A percentile compares a stretch with the other conserved stretches of the same genome.
Evolutionary conservation across 768 basidiomycete species (phyloP).

Genomic region (Lyophyllum atratum): DNA sequence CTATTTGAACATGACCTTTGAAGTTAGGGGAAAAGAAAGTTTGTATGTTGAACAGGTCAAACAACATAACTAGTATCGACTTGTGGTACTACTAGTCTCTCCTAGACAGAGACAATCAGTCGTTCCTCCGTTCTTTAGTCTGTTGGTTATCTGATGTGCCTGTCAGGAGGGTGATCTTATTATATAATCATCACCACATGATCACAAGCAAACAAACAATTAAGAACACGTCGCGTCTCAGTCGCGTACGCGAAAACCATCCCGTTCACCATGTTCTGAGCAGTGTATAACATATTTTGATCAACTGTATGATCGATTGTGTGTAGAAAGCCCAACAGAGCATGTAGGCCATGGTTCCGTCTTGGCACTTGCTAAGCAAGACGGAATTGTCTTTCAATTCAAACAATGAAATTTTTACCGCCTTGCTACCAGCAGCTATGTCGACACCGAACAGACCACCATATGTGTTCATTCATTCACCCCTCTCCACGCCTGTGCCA

Average conservation of each 20-base stretch:
- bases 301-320: not conserved
- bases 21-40: too few relatives aligned
- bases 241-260: not conserved
- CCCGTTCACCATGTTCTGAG: not conserved
- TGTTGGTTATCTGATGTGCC: not conserved
- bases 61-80: too few relatives aligned
- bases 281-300: not conserved
- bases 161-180: slow-evolving; percentile 2
- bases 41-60: too few relatives aligned
- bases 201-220: slow-evolving; percentile 1
- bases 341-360: not conserved
- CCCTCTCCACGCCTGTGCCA: not conserved
- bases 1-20: too few relatives aligned
- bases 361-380: not conserved
- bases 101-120: too few relatives aligned
- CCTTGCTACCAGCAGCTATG: not conserved
- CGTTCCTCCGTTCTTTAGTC: too few relatives aligned
- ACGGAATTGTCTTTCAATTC: too few relatives aligned
- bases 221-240: slow-evolving; percentile 3
- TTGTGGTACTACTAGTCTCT: too few relatives aligned
- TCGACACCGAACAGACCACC: not conserved
- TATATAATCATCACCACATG: slow-evolving; percentile 5
- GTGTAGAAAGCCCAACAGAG: not conserved
- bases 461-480: not conserved
- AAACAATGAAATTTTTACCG: not conserved